phyloP scores from a whole-genome alignment of 2,329 filamentous ascomycete species.

The Talaromyces islandicus region DNA sequence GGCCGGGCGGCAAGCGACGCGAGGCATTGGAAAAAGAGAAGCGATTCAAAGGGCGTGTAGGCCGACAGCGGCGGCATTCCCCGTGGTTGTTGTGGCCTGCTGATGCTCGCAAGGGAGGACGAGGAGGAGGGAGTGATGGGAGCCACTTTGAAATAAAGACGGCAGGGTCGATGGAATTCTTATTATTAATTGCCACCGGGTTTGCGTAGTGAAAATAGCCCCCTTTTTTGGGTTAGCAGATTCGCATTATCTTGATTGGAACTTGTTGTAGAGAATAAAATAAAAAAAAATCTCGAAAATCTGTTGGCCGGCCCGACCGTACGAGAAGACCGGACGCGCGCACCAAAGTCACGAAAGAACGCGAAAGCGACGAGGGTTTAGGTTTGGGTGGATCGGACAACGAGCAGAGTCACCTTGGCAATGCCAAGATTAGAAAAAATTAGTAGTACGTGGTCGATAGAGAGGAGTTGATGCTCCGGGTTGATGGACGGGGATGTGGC shows the following conservation, averaged over 20 bases:
- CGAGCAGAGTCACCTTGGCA: neutral
- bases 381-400: neutral
- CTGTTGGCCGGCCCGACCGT: neutral
- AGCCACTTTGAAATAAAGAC: conserved; percentile 4
- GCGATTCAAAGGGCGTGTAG: conserved; percentile 80
- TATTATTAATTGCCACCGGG: neutral
- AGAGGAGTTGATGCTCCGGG: neutral
- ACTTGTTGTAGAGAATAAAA: neutral
- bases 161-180: neutral
- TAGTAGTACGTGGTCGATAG: neutral
- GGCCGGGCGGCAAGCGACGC: conserved; percentile 61
- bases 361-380: neutral
- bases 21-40: conserved; percentile 78
- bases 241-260: neutral
- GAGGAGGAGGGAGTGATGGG: conserved; percentile 21
- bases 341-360: neutral
- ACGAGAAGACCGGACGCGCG: neutral
- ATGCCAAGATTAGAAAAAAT: neutral
- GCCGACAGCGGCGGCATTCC: conserved; percentile 56
- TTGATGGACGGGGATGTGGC: neutral
- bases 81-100: conserved; percentile 27
- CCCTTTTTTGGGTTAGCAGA: neutral
- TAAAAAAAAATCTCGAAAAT: no score
- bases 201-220: neutral
- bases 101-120: conserved; percentile 27